These are phyloP conservation scores for Saccharomyces pastorianus DNA, from an alignment of 1,139 yeast genomes.

Conservation along the genomic window DNA sequence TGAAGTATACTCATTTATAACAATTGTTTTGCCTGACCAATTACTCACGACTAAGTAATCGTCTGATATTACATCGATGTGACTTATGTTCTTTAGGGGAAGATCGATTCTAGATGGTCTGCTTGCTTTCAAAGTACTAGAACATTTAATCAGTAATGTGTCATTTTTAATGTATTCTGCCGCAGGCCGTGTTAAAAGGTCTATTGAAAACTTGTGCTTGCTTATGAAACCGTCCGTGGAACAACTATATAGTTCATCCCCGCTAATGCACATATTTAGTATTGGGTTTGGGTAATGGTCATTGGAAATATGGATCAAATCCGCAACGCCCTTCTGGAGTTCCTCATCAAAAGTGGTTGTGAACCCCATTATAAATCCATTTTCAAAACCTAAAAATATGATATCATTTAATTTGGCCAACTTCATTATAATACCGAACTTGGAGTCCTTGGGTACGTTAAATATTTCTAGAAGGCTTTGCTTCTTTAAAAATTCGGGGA, in stretches of 20 bases:
- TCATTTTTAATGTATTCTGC: neutral
- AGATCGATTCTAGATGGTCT: neutral
- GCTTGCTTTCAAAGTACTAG: neutral
- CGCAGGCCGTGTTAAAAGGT: neutral
- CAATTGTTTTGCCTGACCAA: slow-evolving; percentile 22
- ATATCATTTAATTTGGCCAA: slow-evolving; percentile 10
- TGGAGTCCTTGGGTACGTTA: slow-evolving; percentile 9
- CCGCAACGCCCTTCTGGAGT: slow-evolving; percentile 4
- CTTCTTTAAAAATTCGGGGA: slow-evolving; percentile 4
- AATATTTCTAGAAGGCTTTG: neutral
- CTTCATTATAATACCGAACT: slow-evolving; percentile 28
- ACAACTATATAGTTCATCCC: slow-evolving; percentile 7
- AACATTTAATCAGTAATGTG: neutral
- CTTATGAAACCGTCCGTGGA: slow-evolving; percentile 6
- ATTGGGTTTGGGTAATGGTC: slow-evolving; percentile 28
- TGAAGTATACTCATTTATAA: slow-evolving; percentile 2
- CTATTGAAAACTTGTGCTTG: neutral
- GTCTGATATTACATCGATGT: neutral
- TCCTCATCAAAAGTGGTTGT: neutral
- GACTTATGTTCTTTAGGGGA: slow-evolving; percentile 1
- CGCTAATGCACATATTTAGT: slow-evolving; percentile 13
- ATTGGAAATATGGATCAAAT: slow-evolving; percentile 20
- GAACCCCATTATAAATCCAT: slow-evolving; percentile 26
- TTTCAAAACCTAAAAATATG: slow-evolving; percentile 25
- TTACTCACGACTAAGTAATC: slow-evolving; percentile 11